Evolutionary conservation across 192 early-diverging fungal genomes (phyloP), one percentile per base, ranked within the genome.

Genomic region (Mortierella claussenii): DNA sequence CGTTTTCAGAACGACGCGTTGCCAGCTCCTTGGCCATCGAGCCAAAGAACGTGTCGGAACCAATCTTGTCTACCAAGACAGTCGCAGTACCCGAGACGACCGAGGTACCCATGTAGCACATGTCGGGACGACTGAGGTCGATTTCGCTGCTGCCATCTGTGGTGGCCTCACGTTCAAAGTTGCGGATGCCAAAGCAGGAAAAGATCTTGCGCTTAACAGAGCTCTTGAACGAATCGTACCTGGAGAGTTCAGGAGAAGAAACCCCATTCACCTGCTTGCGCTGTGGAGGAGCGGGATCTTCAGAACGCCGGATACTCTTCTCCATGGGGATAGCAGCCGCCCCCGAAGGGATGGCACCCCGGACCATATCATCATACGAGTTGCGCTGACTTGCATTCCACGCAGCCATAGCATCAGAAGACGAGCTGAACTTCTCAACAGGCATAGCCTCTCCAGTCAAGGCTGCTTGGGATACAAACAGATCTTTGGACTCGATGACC

Each of bases 391-490:
- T 7, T 1, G 28, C 1, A 12, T 48, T 47, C 51, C 37, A 52
- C n/a, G 54, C 33, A 21, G 37, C 55, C 69, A 69, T 65, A 0
- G 68, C 57, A 1, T 69, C 63, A 2, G 65, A 56, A 1, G 46
- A 15, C 4, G 60, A 43, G 18, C 67, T 54, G 30, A 70, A 64
- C 64, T 85, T 83, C 52, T 83, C 83, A 15, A 85, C 75, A 1
- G 83, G 83, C 45, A 85, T 64, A 20, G 71, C 80, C 51, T 85
- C 83, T 11, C 83, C 83, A 30, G 83, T 84, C 26, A 84, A 60
- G 18, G 78, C 50, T 4, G 83, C 69, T 48, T 84, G 78, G n/a
- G 83, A 81, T 15, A 85, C 75, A 48, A 78, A 80, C n/a, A 85
- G 55, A 61, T 85, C 78, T 50, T 81, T 82, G 46, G 79, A 78